These are phyloP conservation scores for Leccinum uliginosum DNA, from an alignment of 768 basidiomycete species.

Conservation along the genomic window DNA sequence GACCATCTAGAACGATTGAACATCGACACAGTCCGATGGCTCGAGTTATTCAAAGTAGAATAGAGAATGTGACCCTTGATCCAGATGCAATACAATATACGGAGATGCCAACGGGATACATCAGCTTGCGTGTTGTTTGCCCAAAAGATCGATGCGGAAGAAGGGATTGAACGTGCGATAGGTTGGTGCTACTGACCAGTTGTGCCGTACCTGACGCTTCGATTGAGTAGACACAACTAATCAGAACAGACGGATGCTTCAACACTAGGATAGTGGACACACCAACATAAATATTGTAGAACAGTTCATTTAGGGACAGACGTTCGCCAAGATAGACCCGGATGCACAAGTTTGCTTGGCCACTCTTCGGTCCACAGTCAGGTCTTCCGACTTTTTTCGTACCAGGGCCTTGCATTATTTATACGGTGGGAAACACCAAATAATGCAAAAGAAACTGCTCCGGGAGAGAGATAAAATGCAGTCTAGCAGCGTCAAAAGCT, in stretches of 20 bases:
- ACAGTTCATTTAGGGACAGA: background rate
- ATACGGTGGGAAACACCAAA: slow-evolving; percentile 11
- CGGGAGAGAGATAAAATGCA: background rate
- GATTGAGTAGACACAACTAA: background rate
- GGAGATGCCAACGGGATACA: background rate
- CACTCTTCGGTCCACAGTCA: background rate
- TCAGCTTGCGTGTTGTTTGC: background rate
- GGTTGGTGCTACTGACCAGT: background rate
- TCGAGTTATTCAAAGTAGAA: background rate
- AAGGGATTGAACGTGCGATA: background rate
- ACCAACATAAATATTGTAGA: slow-evolving; percentile 2
- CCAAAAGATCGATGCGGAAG: background rate
- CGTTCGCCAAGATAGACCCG: background rate
- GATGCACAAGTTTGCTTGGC: background rate
- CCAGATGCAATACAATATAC: background rate
- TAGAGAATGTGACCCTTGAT: background rate
- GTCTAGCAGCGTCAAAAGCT: background rate
- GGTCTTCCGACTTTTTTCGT: background rate
- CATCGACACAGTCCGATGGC: background rate
- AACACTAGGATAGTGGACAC: background rate
- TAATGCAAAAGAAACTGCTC: background rate
- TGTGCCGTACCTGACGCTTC: background rate
- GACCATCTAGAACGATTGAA: background rate
- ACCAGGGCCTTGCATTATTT: background rate
- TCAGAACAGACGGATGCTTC: background rate